Evolutionary conservation across 306 rosid species (phyloP).

Genomic region (Corylus americana): DNA sequence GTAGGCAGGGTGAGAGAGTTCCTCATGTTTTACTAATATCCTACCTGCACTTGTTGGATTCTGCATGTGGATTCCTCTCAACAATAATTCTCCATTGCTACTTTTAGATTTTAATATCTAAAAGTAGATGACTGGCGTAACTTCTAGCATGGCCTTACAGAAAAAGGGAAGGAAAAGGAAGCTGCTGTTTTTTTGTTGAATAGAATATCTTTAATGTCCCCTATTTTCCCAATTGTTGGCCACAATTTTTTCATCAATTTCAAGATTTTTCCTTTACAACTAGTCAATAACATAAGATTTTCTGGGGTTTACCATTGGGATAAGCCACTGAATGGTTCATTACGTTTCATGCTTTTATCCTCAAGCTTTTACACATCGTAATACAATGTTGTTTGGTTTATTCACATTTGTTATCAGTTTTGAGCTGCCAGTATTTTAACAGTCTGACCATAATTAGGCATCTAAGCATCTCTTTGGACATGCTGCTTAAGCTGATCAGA

Average conservation of each 20-base stretch:
- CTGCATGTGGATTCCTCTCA: too few species aligned
- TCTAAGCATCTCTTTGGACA: slow-evolving; percentile 74
- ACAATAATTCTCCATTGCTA: background rate
- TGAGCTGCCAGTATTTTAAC: slow-evolving; percentile 33
- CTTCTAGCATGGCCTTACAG: background rate
- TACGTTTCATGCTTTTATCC: background rate
- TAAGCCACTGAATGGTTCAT: too few species aligned
- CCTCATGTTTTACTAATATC: too few species aligned
- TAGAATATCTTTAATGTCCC: background rate
- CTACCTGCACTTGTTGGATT: too few species aligned
- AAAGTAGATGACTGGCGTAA: background rate
- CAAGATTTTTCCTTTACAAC: too few species aligned
- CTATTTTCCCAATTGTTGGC: too few species aligned
- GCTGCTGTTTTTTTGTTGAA: background rate
- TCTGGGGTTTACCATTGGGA: too few species aligned
- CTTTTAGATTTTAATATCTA: background rate
- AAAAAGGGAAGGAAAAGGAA: background rate
- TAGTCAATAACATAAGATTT: too few species aligned
- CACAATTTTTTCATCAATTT: too few species aligned
- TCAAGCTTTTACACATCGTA: background rate
- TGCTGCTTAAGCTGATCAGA: slow-evolving; percentile 87
- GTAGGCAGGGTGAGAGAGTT: background rate
- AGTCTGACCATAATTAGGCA: slow-evolving; percentile 48
- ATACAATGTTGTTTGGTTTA: background rate
- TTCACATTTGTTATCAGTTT: slow-evolving; percentile 7